Evolutionary conservation across 257 asterid genomes (phyloP).

Genomic region (Gardenia jasminoides): DNA sequence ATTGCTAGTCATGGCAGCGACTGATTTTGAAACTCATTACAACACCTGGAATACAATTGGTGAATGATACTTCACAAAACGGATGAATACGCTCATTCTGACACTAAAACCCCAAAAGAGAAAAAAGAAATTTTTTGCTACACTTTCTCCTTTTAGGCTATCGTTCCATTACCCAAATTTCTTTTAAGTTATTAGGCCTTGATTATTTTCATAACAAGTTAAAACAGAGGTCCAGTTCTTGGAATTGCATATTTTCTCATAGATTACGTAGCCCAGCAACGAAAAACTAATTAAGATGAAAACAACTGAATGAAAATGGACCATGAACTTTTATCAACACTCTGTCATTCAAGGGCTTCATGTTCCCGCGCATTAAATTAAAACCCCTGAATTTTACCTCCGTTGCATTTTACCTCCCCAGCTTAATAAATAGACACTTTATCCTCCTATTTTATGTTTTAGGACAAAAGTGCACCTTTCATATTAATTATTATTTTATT

Average conservation of each 20-base stretch:
- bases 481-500: too few relatives aligned
- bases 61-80: background rate
- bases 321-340: conserved; percentile 76
- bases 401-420: too few relatives aligned
- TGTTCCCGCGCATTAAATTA: too few relatives aligned
- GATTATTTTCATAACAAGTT: background rate
- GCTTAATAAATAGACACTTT: too few relatives aligned
- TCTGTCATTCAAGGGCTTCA: conserved; percentile 89
- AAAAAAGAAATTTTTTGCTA: too few relatives aligned
- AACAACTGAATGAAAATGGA: background rate
- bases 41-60: background rate
- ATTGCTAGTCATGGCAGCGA: background rate
- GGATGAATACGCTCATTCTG: background rate
- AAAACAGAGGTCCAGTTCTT: background rate
- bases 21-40: background rate
- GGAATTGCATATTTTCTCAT: background rate
- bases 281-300: background rate
- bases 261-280: background rate
- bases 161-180: background rate
- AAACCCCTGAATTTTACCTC: too few relatives aligned
- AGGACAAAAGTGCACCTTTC: too few relatives aligned
- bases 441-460: too few relatives aligned
- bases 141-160: background rate
- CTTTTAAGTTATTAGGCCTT: background rate
- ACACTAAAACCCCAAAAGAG: background rate